Base-by-base conservation (phyloP, 2,329 filamentous ascomycete species). In the Trichoderma breve region DNA sequence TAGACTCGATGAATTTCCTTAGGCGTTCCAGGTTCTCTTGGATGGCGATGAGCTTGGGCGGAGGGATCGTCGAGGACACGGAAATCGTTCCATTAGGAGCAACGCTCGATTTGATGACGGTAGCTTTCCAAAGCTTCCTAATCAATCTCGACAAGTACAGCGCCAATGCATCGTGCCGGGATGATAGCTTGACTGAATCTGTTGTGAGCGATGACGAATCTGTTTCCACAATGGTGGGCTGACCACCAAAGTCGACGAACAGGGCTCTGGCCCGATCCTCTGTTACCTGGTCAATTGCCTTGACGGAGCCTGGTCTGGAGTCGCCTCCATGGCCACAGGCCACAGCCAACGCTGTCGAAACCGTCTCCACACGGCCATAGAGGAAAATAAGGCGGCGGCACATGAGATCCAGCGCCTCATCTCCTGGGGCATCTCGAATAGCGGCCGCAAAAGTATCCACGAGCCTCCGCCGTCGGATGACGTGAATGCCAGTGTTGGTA, bases 291-390 rank as follows among this genome's bases (percentile, higher is more conserved):
- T 98, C 96, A 39, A 91, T 92, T 28, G 93, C 91, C 57, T 94
- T 89, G 57, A 90, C 88, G 71, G 94, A 92, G 0, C 92, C 92
- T 24, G 93, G 88, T 28, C 86, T 82, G 3, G 86, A 80, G 77
- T 97, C 95, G 30, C 92, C 91, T 11, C 94, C 95, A 79, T 98
- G 95, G 4, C 95, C 95, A 80, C 96, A 99, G 47, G 96, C 95
- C 34, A 99, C 96, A 12, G 96, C 96, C 66, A 99, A 84, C 30
- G 96, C 95, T 53, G 95, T 94, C 0, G 96, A 93, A 69, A 97
- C 91, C 0, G 93, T 96, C 80, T 99, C 96, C 4, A 92, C 91
- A 12, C 95, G 90, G 14, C 96, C 96, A 79, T 98, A 99, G 11
- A 91, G 87, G 71, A 91, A 89, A 73, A 96, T 93, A 77, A 99